Percentiles rank a stretch among this genome's conserved stretches.
Evolutionary conservation across 202 grass and related monocot genomes (phyloP).

Genomic region (Musa balbisiana): DNA sequence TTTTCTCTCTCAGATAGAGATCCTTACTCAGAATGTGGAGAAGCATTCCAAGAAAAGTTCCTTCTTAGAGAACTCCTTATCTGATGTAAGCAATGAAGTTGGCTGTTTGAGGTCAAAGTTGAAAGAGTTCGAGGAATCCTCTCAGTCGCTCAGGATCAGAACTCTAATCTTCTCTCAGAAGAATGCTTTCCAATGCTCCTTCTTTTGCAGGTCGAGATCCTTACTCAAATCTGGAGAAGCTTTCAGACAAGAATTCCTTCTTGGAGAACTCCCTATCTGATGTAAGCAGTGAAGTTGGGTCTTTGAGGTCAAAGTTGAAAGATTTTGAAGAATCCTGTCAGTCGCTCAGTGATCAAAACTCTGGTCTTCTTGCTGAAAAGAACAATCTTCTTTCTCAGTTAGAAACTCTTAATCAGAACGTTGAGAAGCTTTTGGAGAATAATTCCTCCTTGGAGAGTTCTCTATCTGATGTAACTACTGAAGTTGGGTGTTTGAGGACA

Average conservation of each 20-base stretch:
- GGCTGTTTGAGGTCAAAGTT: not conserved
- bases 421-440: not conserved
- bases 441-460: conserved; percentile 1
- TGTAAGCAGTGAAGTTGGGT: conserved; percentile 44
- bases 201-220: conserved; percentile 46
- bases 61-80: conserved; percentile 4
- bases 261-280: conserved; percentile 59
- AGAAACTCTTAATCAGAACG: not conserved
- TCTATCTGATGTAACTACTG: not conserved
- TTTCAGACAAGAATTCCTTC: conserved; percentile 57
- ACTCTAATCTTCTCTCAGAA: conserved; percentile 34
- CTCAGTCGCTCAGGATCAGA: conserved; percentile 11
- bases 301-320: conserved; percentile 57
- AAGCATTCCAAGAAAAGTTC: conserved; percentile 2
- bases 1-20: conserved; percentile 1
- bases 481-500: not conserved
- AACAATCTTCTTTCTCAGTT: not conserved
- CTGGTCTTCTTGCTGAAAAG: conserved; percentile 10
- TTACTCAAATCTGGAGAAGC: conserved; percentile 45
- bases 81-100: conserved; percentile 14
- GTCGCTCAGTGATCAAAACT: conserved; percentile 11
- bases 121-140: not conserved
- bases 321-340: conserved; percentile 57
- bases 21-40: not conserved
- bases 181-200: no score